phyloP scores from a whole-genome alignment of 2,329 filamentous ascomycete genomes.

The Ophioceras dolichostomum region DNA sequence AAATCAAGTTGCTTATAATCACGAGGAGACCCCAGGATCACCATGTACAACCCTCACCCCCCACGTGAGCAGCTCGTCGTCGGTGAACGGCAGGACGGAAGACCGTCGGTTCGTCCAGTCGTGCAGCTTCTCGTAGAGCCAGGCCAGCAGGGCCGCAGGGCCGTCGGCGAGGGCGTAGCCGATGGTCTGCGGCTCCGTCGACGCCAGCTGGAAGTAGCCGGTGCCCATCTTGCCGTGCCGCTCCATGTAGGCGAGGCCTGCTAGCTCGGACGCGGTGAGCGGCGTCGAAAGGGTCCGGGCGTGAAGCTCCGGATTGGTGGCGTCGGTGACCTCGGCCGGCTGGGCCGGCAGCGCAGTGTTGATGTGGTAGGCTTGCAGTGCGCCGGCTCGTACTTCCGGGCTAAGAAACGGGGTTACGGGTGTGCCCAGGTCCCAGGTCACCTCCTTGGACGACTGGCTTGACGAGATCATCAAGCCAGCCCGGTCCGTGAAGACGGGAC shows the following conservation, averaged over 20 bases:
- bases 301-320: neutral
- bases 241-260: slow-evolving; percentile 17
- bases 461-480: neutral
- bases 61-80: neutral
- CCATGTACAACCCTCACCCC: no score
- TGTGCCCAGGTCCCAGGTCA: neutral
- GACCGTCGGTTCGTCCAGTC: slow-evolving; percentile 44
- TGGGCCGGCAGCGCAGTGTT: neutral
- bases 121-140: slow-evolving; percentile 72
- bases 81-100: neutral
- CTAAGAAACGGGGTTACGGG: neutral
- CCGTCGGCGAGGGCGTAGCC: slow-evolving; percentile 58
- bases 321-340: neutral
- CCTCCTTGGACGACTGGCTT: neutral
- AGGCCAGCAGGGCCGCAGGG: slow-evolving; percentile 58
- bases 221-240: slow-evolving; percentile 46
- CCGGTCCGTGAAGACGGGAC: neutral
- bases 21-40: no score
- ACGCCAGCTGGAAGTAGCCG: slow-evolving; percentile 48
- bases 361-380: neutral
- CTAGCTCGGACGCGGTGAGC: neutral
- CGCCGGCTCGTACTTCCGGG: neutral
- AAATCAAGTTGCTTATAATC: no score
- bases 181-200: slow-evolving; percentile 61
- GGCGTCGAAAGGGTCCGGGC: neutral